Evolutionary conservation across 2,329 filamentous ascomycete species (phyloP), one percentile per base, ranked within the genome.

Genomic region (Beauveria sp.): DNA sequence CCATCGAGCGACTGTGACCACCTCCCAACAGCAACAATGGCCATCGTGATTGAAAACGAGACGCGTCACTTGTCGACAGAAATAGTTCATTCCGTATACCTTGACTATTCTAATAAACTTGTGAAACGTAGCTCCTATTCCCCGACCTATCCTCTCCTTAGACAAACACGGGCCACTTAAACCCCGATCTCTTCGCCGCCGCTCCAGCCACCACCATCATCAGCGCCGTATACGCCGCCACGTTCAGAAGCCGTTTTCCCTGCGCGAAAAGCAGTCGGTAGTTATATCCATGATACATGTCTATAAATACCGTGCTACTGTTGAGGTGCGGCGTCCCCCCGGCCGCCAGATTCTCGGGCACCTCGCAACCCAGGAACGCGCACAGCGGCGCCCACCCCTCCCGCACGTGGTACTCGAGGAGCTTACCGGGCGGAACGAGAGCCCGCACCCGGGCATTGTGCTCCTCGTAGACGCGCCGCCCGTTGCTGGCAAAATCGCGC

Each of bases 361-460:
- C 30, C 34, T 45, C 34, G 22, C 52, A 46, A 2, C 60, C 60
- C 18, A 62, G 53, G 26, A 62, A 62, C 30, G 24, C 24, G 54
- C 60, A 62, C 46, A 62, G 47, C 38, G 60, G 60, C 47, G 10
- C 54, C 60, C 60, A 62, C 6, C 60, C 60, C 14, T 62, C 46
- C 18, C 54, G n/a, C 10, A 46, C 53, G 45, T 51, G 50, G 45
- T 65, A 62, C 18, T 63, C 54, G 20, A 64, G 60, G n/a, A 66
- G 50, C 28, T 58, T 49, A 3, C 61, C 59, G 8, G 61, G 22
- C 1, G 58, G 62, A 10, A 62, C 61, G 10, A 61, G 53, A 3
- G 62, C 50, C 42, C 63, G 65, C 16, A 64, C 28, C n/a, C 58
- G 42, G 60, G 61, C 56, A 24, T 57, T 62, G 49, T 65, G 65